phyloP scores from a whole-genome alignment of 768 basidiomycete genomes.

The Termitomyces sp. region DNA sequence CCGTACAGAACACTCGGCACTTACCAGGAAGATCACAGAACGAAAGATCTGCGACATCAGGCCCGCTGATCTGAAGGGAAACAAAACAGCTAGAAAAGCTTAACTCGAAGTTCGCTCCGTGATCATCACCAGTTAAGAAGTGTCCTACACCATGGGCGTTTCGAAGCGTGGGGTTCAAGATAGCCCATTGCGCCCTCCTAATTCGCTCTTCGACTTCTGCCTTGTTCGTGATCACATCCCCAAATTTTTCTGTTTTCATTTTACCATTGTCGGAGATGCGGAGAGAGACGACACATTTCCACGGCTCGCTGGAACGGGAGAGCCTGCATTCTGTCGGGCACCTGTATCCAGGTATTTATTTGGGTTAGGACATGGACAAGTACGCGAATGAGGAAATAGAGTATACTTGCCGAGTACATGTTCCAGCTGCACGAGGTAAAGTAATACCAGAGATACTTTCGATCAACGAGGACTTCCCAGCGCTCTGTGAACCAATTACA shows the following conservation, averaged over 20 bases:
- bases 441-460: constrained; percentile 73
- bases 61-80: constrained; percentile 52
- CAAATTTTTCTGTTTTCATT: constrained; percentile 37
- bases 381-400: background rate
- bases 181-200: constrained; percentile 57
- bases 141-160: constrained; percentile 2
- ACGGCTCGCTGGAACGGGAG: constrained; percentile 28
- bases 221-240: constrained; percentile 43
- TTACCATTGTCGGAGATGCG: constrained; percentile 34
- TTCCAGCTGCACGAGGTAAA: constrained; percentile 65
- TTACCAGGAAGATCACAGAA: constrained; percentile 60
- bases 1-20: background rate
- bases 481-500: constrained; percentile 68
- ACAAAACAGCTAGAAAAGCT: constrained; percentile 55
- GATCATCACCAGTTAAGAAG: constrained; percentile 35
- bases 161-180: constrained; percentile 48
- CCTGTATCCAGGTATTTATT: constrained; percentile 19
- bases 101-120: constrained; percentile 15
- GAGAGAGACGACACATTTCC: constrained; percentile 49
- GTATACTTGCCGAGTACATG: constrained; percentile 57
- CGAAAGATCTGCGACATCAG: constrained; percentile 55
- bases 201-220: constrained; percentile 59
- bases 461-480: constrained; percentile 74
- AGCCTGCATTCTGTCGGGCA: constrained; percentile 58
- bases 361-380: background rate